Evolutionary conservation across 2,329 filamentous ascomycete species (phyloP), one percentile per base, ranked within the genome.

Genomic region (Fusarium luffae): DNA sequence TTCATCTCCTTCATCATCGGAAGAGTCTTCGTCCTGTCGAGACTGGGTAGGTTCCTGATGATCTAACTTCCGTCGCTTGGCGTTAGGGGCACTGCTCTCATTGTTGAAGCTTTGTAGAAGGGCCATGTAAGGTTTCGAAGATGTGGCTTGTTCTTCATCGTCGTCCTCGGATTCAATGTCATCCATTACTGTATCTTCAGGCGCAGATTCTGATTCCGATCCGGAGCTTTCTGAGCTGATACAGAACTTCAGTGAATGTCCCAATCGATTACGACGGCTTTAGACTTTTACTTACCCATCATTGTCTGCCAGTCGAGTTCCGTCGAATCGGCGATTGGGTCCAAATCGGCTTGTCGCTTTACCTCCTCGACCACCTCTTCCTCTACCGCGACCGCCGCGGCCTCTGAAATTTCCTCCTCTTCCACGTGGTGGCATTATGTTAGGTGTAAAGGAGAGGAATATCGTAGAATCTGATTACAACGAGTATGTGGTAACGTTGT

Each of bases 41-140:
- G 70, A 56, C 56, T 73, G 54, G 48, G 72, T 42, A 37, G 62
- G 44, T 52, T 72, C 69, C 48, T 63, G 67, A 51, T 85, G 82
- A 25, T 84, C 83, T 11, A 90, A 68, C 73, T 90, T 90, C 59
- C 88, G 82, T 76, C 87, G 82, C 75, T 90, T 91, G 2, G 85
- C 79, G 43, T 81, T 83, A 4, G 83, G 84, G 5, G 76, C 79
- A 23, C 78, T 74, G 5, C 82, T 80, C 27, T 85, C 82, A 4
- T 82, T 80, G 50, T 82, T 81, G 50, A 91, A 80, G 61, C 85
- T 89, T 72, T 89, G 84, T 73, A 91, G 81, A 9, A 91, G 80
- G 10, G 86, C 81, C 78, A 85, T 81, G 68, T 90, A 91, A 5
- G 89, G 85, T 30, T 83, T 82, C 27, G 81, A 78, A 27, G 79